These are phyloP conservation scores for Salvia sclarea DNA, from an alignment of 305 asterid species.

Conservation along the genomic window DNA sequence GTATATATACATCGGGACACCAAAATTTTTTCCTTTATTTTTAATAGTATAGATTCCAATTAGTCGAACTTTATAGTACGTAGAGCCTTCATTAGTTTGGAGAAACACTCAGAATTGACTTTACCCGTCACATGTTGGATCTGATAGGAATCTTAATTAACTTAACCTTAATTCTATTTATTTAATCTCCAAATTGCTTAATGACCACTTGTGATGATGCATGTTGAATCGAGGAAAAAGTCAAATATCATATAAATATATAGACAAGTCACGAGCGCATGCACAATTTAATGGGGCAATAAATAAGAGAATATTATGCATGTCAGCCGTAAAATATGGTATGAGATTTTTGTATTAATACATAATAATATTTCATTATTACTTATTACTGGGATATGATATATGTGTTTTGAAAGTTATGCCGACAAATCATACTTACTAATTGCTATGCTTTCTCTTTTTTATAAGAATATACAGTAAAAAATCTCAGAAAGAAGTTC, in stretches of 20 bases:
- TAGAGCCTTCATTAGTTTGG: background rate
- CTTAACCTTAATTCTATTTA: background rate
- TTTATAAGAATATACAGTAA: too few species aligned
- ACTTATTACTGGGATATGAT: background rate
- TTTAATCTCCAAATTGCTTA: background rate
- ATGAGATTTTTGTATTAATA: background rate
- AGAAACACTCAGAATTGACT: constrained; percentile 12
- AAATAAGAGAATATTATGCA: constrained; percentile 11
- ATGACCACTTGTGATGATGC: background rate
- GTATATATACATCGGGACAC: too few species aligned
- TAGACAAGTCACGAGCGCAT: constrained; percentile 27
- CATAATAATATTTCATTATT: too few species aligned
- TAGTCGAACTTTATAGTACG: background rate
- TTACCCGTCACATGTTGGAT: constrained; percentile 13
- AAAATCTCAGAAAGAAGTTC: too few species aligned
- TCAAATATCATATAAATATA: constrained; percentile 17
- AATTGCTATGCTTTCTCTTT: background rate
- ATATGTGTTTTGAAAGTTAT: too few species aligned
- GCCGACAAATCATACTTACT: background rate
- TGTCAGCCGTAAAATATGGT: background rate
- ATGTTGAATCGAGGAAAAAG: constrained; percentile 13
- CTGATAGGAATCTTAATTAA: background rate
- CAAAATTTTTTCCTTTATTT: too few species aligned
- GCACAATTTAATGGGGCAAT: background rate
- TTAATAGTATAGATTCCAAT: too few species aligned